phyloP scores from a whole-genome alignment of 2,329 filamentous ascomycete species.

The Fusarium bactridioides region DNA sequence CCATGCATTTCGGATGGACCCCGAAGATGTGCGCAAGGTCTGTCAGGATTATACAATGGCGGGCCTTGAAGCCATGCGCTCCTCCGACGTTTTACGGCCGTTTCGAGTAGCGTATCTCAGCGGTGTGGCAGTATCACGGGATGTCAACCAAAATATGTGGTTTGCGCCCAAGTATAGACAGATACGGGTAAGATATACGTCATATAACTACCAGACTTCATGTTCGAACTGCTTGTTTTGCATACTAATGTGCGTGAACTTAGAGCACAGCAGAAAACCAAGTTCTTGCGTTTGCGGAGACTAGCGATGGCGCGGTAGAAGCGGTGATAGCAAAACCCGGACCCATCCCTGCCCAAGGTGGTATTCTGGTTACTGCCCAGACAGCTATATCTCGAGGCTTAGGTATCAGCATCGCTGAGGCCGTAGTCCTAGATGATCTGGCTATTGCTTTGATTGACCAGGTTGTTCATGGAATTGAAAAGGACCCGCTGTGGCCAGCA shows the following conservation, averaged over 20 bases:
- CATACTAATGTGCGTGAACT: too few species aligned
- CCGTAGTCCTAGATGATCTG: background rate
- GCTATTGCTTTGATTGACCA: background rate
- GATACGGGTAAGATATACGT: background rate
- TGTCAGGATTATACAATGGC: background rate
- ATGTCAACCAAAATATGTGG: background rate
- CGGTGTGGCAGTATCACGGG: background rate
- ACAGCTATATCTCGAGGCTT: background rate
- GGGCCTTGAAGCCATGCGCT: background rate
- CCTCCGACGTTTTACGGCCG: background rate
- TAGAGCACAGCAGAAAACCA: background rate
- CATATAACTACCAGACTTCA: rapidly evolving
- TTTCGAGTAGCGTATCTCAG: background rate
- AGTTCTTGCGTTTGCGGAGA: background rate
- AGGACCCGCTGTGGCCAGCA: background rate
- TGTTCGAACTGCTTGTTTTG: too few species aligned
- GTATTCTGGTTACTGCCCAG: background rate
- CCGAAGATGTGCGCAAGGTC: background rate
- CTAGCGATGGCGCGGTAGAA: background rate
- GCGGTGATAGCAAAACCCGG: background rate
- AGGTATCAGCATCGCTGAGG: background rate
- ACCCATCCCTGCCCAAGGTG: background rate
- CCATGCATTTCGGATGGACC: background rate
- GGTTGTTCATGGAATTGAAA: background rate
- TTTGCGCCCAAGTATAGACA: background rate